Base-by-base conservation (phyloP, 139 green algal species). In the Chlorella vulgaris region DNA sequence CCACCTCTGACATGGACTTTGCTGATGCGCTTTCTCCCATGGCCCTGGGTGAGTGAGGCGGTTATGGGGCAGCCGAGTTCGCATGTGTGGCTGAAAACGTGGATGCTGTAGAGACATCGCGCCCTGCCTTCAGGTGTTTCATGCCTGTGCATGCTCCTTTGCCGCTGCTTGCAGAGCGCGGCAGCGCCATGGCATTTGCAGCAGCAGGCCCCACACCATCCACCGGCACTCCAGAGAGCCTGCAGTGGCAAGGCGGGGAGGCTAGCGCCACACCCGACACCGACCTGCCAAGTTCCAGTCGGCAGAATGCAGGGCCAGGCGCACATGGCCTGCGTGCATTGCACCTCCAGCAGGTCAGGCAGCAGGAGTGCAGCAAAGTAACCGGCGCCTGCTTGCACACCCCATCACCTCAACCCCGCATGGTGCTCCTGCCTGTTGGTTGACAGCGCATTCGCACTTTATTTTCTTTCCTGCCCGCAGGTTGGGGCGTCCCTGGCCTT, bases 1-100 rank as follows among this genome's bases (percentile, higher is more conserved):
- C 78, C 51, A 21, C 65, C 2, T 85, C 79, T 1, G 74, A 83
- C 47, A 67, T 88, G 78, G 84, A 88, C 40, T 88, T 85, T 70
- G 47, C 74, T 18, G 84, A 88, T 33, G 81, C 74, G 18, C 33
- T 70, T 13, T 69, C 55, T 7, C 77, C 83, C 40, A 60, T 60
- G 38, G 68, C 51, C 73, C 31, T 36, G 10, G 73, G 73, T 79
- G 51, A 35, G 71, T 62, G 33, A 31, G 29, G 33, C 35, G 50
- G 21, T 0, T 28, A 35, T 26, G 1, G 63, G 29, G 63, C 13
- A 31, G 63, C 63, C 29, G n/a, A 21, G 63, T 3, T 6, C 22
- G 63, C 33, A 26, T 55, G 43, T 24, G n/a, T 31, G 3, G n/a
- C n/a, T n/a, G n/a, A n/a, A n/a, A n/a, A n/a, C n/a, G n/a, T n/a